Conservation (phyloP, 2,329 filamentous ascomycete genomes). For the Teratosphaeria viscida region DNA sequence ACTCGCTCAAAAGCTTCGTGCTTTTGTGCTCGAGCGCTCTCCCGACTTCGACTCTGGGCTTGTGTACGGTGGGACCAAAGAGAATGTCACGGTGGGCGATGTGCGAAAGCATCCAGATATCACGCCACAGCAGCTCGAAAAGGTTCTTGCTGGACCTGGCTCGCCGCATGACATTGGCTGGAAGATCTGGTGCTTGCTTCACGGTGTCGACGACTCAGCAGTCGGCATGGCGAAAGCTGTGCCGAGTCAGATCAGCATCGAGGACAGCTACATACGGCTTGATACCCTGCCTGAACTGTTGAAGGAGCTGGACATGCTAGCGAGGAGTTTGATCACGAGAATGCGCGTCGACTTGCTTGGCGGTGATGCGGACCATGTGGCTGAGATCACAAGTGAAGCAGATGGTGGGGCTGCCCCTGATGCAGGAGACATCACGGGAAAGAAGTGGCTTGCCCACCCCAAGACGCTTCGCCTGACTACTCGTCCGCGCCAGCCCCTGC, state of each 20-base stretch:
- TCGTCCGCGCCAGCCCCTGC: slow-evolving; percentile 47
- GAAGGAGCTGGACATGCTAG: slow-evolving; percentile 56
- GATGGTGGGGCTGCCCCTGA: slow-evolving; percentile 11
- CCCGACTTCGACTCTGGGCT: slow-evolving; percentile 35
- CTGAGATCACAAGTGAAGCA: slow-evolving; percentile 21
- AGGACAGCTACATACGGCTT: slow-evolving; percentile 75
- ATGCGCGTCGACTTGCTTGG: slow-evolving; percentile 69
- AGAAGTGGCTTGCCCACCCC: slow-evolving; percentile 67
- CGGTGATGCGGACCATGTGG: slow-evolving; percentile 27
- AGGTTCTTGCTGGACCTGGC: slow-evolving; percentile 59
- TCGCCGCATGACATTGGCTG: slow-evolving; percentile 59
- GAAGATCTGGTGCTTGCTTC: slow-evolving; percentile 66
- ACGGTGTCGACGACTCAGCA: slow-evolving; percentile 67
- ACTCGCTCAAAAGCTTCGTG: slow-evolving; percentile 57
- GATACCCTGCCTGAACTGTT: slow-evolving; percentile 53
- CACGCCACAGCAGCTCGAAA: slow-evolving; percentile 54
- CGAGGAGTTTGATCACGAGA: slow-evolving; percentile 60
- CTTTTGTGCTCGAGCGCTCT: slow-evolving; percentile 43
- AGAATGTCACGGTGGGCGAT: slow-evolving; percentile 53
- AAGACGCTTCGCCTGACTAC: slow-evolving; percentile 74
- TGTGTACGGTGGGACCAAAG: slow-evolving; percentile 41
- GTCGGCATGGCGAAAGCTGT: slow-evolving; percentile 62
- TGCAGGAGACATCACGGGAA: slow-evolving; percentile 2
- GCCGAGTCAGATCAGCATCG: slow-evolving; percentile 84
- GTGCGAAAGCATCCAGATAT: slow-evolving; percentile 55